These are phyloP conservation scores for Botryosphaeria dothidea DNA, from an alignment of 2,329 filamentous ascomycete genomes.

Conservation along the genomic window DNA sequence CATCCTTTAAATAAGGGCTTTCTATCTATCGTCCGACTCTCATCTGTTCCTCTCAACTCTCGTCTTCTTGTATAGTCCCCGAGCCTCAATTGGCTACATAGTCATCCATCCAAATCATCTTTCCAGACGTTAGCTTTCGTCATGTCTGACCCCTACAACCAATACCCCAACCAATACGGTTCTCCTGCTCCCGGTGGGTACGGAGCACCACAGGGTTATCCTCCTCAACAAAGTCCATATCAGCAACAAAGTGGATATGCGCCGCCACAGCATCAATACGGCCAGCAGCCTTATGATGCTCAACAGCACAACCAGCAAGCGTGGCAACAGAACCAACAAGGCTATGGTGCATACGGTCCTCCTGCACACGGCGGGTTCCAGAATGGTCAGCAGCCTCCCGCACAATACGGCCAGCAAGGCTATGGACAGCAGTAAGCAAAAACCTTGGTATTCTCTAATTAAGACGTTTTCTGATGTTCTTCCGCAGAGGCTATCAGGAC, in stretches of 20 bases:
- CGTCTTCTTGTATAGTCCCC: no score
- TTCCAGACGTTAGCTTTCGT: background rate
- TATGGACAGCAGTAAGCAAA: conserved; percentile 13
- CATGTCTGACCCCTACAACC: conserved; percentile 31
- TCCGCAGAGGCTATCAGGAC: conserved; percentile 8
- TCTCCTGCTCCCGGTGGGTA: conserved; percentile 31
- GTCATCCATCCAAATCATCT: background rate
- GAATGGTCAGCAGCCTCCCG: conserved; percentile 38
- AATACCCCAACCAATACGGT: conserved; percentile 33
- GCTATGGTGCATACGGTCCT: conserved; percentile 46
- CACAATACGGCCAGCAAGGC: conserved; percentile 8
- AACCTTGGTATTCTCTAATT: no score
- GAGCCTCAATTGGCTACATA: no score
- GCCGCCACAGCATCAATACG: conserved; percentile 23
- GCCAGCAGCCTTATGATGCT: conserved; percentile 3
- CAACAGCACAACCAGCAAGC: conserved; percentile 12
- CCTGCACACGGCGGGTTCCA: conserved; percentile 52
- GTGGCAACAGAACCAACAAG: conserved; percentile 32
- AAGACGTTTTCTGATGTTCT: no score
- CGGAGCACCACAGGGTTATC: conserved; percentile 19
- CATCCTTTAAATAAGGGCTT: no score
- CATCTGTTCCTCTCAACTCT: no score
- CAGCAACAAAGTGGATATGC: conserved; percentile 25
- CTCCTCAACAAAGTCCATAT: conserved; percentile 17
- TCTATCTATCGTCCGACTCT: no score